Conservation (phyloP, 306 rosid genomes). For the Casuarina equisetifolia region DNA sequence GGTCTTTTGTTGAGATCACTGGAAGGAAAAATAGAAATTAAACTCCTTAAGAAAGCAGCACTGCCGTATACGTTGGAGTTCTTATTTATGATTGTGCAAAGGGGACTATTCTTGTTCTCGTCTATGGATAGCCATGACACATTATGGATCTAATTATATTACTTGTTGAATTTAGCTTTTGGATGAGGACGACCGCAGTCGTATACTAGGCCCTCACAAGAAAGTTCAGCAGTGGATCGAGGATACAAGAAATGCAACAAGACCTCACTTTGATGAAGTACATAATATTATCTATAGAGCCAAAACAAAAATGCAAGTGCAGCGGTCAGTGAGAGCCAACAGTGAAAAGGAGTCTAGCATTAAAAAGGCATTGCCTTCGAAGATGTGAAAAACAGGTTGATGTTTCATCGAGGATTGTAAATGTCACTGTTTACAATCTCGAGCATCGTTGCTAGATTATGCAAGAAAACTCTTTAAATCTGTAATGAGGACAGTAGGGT, state of each 20-base stretch:
- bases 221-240: conserved; percentile 83
- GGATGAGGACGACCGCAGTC: conserved; percentile 57
- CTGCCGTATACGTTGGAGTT: not conserved
- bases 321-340: conserved; percentile 29
- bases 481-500: not conserved
- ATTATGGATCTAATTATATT: conserved; percentile 15
- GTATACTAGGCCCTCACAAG: conserved; percentile 75
- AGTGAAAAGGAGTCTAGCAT: conserved; percentile 26
- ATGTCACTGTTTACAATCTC: not conserved
- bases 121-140: conserved; percentile 4
- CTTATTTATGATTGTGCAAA: not conserved
- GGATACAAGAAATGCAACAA: conserved; percentile 68
- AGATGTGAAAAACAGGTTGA: conserved; percentile 40
- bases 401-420: not conserved
- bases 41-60: not conserved
- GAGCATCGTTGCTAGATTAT: conserved; percentile 5
- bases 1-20: not conserved
- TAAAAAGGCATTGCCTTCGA: conserved; percentile 44
- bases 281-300: conserved; percentile 52
- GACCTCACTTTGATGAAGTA: conserved; percentile 81
- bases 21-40: not conserved
- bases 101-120: conserved; percentile 4
- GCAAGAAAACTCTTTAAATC: not conserved
- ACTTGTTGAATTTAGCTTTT: conserved; percentile 48
- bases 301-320: conserved; percentile 45